Base-by-base conservation (phyloP, 768 basidiomycete genomes). In the Xerocomellus amylosporus region DNA sequence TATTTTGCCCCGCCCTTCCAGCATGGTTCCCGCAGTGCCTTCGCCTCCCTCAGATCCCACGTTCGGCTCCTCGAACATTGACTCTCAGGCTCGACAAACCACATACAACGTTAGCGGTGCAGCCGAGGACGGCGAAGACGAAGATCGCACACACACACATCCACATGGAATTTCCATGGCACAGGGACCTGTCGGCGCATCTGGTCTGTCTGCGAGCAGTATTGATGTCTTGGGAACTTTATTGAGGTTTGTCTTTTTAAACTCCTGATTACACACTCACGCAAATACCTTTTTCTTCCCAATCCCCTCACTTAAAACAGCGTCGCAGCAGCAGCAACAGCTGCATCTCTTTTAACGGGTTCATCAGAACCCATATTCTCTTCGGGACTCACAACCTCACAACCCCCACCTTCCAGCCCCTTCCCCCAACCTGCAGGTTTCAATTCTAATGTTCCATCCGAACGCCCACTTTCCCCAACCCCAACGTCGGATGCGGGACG, bases 251-350 rank as follows among this genome's bases (percentile, higher is more conserved):
- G 79, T 56, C 24, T 45, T 40, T 47, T 41, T 34, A 36, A 30
- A 4, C 1, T 15, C 30, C 4, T 44, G 2, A 7, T 20, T 42
- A 24, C 26, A n/a, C 28, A 26, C n/a, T 17, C 30, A 46, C 13
- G 31, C 20, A 15, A 12, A 39, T 22, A 45, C 47, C 12, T 36
- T 28, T 31, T 40, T 9, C 42, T 22, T 44, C 39, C 48, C 38
- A 38, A 30, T n/a, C 46, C 50, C 8, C 10, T n/a, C 17, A 19
- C 31, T n/a, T 37, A 17, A 19, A 66, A 46, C 58, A 89, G 91
- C 61, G 91, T 93, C 31, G 91, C 91, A 4, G 90, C 91, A n/a
- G 88, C 91, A 10, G 91, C 91, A n/a, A 92, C 90, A 1, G 90
- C 91, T 2, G 89, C 88, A 8, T 93, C 91, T 4, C 78, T 90